Conservation (phyloP, 164 flowering plant genomes). For the Chimonanthus salicifolius region DNA sequence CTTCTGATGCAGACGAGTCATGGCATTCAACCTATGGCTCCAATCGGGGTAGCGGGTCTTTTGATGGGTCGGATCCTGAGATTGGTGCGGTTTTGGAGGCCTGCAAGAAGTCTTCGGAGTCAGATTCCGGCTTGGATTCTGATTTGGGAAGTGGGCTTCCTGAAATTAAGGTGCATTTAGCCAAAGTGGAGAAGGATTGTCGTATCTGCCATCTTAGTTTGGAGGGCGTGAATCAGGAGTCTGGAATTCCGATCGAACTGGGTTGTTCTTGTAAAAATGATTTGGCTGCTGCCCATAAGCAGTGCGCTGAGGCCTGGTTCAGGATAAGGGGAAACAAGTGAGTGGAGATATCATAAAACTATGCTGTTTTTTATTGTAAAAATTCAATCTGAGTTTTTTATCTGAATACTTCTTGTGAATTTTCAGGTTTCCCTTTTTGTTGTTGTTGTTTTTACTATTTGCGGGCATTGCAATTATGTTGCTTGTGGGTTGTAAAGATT, state of each 20-base stretch:
- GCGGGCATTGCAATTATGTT: too few relatives aligned
- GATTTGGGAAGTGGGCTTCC: constrained; percentile 30
- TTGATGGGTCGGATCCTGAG: constrained; percentile 49
- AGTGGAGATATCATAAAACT: constrained; percentile 16
- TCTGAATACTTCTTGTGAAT: too few relatives aligned
- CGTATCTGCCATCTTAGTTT: constrained; percentile 86
- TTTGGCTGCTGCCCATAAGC: constrained; percentile 81
- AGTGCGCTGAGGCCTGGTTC: constrained; percentile 96
- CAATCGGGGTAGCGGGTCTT: constrained; percentile 33
- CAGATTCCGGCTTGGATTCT: constrained; percentile 41
- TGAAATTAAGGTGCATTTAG: constrained; percentile 49
- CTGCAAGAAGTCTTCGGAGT: constrained; percentile 41
- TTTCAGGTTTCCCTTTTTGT: too few relatives aligned
- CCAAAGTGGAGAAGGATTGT: constrained; percentile 63
- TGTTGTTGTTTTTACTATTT: too few relatives aligned
- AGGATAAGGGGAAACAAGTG: constrained; percentile 89
- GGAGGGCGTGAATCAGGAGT: constrained; percentile 43
- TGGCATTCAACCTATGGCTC: constrained; percentile 32
- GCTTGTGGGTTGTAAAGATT: neutral
- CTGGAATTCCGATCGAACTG: constrained; percentile 69
- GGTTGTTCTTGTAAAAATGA: constrained; percentile 93
- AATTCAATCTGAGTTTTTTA: neutral
- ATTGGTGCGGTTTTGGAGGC: constrained; percentile 31
- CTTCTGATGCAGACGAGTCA: constrained; percentile 33
- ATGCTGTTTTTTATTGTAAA: too few relatives aligned